Percentiles rank a stretch among this genome's conserved stretches.
Evolutionary conservation across 345 rosid genomes (phyloP).

Genomic region (Melaleuca quinquenervia): DNA sequence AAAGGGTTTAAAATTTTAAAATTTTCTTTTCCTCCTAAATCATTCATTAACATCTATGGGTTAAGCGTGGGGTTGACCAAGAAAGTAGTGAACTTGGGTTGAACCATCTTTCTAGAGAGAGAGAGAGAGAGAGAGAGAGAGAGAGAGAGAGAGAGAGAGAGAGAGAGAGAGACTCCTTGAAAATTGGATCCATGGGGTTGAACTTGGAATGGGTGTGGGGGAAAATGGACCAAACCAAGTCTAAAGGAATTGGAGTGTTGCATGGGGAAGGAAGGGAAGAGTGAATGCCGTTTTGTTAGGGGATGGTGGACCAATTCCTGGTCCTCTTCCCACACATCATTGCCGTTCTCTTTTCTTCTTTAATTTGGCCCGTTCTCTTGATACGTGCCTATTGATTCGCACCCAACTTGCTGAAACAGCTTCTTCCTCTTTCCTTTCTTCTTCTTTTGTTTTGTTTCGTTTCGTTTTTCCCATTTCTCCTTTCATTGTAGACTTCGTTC

Average conservation of each 20-base stretch:
- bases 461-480: not conserved
- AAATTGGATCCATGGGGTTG: not conserved
- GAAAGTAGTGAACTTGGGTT: not conserved
- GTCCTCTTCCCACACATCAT: not conserved
- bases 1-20: too few relatives aligned
- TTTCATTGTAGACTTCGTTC: not conserved
- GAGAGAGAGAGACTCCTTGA: not conserved
- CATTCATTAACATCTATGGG: not conserved
- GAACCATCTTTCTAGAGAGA: not conserved
- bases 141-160: not conserved
- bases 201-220: not conserved
- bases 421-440: not conserved
- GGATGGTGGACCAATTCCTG: constrained; percentile 24
- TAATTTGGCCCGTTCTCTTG: not conserved
- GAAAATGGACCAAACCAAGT: not conserved
- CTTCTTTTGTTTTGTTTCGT: too few relatives aligned
- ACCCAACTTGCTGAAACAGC: not conserved
- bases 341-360: not conserved
- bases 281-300: constrained; percentile 39
- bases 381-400: not conserved
- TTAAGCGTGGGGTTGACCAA: not conserved
- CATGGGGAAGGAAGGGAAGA: not conserved
- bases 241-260: constrained; percentile 13
- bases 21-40: too few relatives aligned
- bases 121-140: not conserved